These are phyloP conservation scores for Gynostemma pentaphyllum DNA, from an alignment of 306 rosid species.

Conservation along the genomic window DNA sequence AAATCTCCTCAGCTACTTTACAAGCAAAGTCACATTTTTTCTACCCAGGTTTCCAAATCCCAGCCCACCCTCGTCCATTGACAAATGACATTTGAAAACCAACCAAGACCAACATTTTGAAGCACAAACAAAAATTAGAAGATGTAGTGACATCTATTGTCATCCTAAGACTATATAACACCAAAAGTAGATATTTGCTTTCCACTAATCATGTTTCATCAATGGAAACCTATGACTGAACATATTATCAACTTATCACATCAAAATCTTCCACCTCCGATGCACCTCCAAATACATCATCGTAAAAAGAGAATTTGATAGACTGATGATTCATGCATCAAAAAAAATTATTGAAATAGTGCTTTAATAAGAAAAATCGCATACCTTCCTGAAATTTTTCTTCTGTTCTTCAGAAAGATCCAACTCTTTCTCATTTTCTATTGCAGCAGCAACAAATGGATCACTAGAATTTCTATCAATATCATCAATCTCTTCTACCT, in stretches of 20 bases:
- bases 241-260: too few relatives aligned
- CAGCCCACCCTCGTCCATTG: too few relatives aligned
- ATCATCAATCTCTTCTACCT: conserved; percentile 99
- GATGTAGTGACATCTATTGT: neutral
- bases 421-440: conserved; percentile 70
- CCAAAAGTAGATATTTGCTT: neutral
- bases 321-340: too few relatives aligned
- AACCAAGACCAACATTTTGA: neutral
- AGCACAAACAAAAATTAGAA: neutral
- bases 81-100: neutral
- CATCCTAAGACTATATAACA: neutral
- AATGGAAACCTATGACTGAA: too few relatives aligned
- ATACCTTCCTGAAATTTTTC: conserved; percentile 65
- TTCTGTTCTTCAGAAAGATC: conserved; percentile 79
- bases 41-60: too few relatives aligned
- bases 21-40: too few relatives aligned
- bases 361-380: neutral
- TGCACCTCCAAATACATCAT: too few relatives aligned
- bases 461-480: conserved; percentile 61
- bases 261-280: too few relatives aligned
- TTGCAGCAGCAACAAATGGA: conserved; percentile 93
- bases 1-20: too few relatives aligned
- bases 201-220: too few relatives aligned
- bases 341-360: too few relatives aligned
- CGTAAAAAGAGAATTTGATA: too few relatives aligned